Base-by-base conservation (phyloP, 2,329 filamentous ascomycete species). In the Cladophialophora yegresii region DNA sequence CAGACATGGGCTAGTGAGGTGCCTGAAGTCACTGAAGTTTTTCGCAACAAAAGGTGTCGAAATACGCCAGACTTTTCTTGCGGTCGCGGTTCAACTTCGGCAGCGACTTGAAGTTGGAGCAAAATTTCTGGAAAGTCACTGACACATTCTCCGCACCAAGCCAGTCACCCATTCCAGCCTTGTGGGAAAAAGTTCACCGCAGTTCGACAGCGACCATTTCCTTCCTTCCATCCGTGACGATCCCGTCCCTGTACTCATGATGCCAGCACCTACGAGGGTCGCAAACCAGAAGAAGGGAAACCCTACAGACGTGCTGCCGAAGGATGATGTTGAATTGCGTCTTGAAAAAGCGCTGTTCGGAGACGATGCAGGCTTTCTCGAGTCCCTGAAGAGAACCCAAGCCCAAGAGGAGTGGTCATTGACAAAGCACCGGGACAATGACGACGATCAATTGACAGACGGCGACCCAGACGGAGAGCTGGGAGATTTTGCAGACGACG, bases 311-410 rank as follows among this genome's bases (percentile, higher is more conserved):
- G 70, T 76, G 12, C 73, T 80, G 61, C 88, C 90, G 57, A 95
- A 93, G 75, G 92, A 96, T 74, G 87, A 87, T 13, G 87, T 90
- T 58, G 93, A 97, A 76, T 87, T 89, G 73, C 91, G 93, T 75
- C 85, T 97, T 32, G 93, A 97, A 79, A 86, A 88, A 69, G 81
- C 97, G 67, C 90, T 99, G 3, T 90, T 99, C 67, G 95, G 95
- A 61, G 90, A 96, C 77, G 87, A 89, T 54, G 84, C 86, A n/a
- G 90, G 88, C 36, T 98, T 98, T 76, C 85, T 88, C 64, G 83
- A 89, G 63, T 88, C 89, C 49, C 80, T 98, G 58, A 89, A 89
- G 79, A 73, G 79, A 77, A 77, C 86, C 80, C 73, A 80, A 69
- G 16, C 73, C 73, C 75, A 81, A 62, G 77, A 75, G 73, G 75